Base-by-base conservation (phyloP, 2,329 filamentous ascomycete genomes). In the Microcera coccophila region DNA sequence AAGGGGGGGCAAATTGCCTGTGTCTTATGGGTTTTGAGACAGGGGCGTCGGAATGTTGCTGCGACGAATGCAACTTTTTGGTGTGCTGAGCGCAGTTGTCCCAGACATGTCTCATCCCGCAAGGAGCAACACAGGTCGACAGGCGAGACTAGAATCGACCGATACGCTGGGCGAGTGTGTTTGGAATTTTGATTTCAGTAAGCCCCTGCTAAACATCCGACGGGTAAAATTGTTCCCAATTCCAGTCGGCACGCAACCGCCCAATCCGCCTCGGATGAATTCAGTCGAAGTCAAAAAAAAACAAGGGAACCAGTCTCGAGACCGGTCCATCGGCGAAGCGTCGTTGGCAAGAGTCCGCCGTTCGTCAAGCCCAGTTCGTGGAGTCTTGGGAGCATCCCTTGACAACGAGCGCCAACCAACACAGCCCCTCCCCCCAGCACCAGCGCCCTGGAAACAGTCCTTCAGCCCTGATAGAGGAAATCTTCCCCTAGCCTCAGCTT, bases 21-120 rank as follows among this genome's bases (percentile, higher is more conserved):
- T 31, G 33, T 34, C 26, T 45, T 29, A 41, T 33, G 43, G 38
- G 37, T 41, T 37, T 52, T 57, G 54, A 59, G 55, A 59, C 56
- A 59, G 9, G 14, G 50, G 44, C 47, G 39, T 42, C 43, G 46
- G 38, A 26, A 26, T 17, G 39, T 41, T 38, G 32, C 39, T 38
- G 46, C 40, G 38, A 57, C 55, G 54, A 59, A 58, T 53, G 46
- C 28, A 39, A 43, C 38, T n/a, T 34, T 26, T 37, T 34, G 37
- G 32, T 38, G 29, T 34, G 28, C 38, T 43, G 45, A 36, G 34
- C 47, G 17, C 46, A 41, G 24, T 37, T 47, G 41, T 49, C 47
- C 45, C 45, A 51, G 44, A 50, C 22, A 28, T 61, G 58, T 60
- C 50, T 61, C 49, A 57, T 45, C 41, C 39, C 38, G 39, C 28